Percentiles rank a stretch among this genome's conserved stretches.
Evolutionary conservation across 169 alveolate genomes (phyloP).

Genomic region (Plasmodium reichenowi): DNA sequence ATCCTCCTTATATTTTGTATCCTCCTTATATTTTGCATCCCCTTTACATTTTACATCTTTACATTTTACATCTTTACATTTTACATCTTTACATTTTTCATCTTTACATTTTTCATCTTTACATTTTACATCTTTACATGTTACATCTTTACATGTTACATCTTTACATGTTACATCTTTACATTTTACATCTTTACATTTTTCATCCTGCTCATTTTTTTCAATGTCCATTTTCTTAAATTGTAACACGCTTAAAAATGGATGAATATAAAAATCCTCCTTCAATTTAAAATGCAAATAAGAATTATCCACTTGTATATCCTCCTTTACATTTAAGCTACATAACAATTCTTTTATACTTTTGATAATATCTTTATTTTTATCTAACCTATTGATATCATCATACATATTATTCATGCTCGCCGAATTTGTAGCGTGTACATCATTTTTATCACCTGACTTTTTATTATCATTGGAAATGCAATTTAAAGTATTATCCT

Average conservation of each 20-base stretch:
- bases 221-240: not conserved
- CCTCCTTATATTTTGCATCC: not conserved
- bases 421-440: not conserved
- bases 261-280: conserved; percentile 50
- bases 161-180: not conserved
- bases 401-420: not conserved
- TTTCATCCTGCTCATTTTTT: not conserved
- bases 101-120: not conserved
- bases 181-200: not conserved
- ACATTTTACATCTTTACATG: not conserved
- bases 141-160: not conserved
- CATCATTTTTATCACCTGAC: not conserved
- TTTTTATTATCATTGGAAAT: not conserved
- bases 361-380: conserved; percentile 29
- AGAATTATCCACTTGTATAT: conserved; percentile 14
- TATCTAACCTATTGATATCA: not conserved
- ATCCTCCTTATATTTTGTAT: not conserved
- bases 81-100: not conserved
- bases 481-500: not conserved
- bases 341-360: conserved; percentile 23
- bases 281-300: conserved; percentile 13
- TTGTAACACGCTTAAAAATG: conserved; percentile 20
- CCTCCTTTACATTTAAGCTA: conserved; percentile 31
- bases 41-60: no score
- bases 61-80: not conserved